Evolutionary conservation across 345 rosid species (phyloP).

Genomic region (Populus davidiana): DNA sequence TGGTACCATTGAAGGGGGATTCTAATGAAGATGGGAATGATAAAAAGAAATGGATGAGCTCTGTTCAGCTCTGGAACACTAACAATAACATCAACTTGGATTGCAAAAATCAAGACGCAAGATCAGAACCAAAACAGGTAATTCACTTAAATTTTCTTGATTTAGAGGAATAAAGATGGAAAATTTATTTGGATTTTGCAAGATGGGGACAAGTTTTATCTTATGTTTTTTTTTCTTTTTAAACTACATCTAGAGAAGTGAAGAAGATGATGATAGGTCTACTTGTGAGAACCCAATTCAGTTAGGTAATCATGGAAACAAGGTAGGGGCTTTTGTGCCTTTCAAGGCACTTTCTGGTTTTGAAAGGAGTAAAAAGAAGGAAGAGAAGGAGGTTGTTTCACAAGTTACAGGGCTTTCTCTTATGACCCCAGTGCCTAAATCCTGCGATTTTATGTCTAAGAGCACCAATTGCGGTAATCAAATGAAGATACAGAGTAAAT

Average conservation of each 20-base stretch:
- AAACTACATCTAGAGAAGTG: constrained; percentile 30
- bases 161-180: neutral
- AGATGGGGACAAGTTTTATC: neutral
- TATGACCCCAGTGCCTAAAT: constrained; percentile 36
- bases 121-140: constrained; percentile 45
- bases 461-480: constrained; percentile 10
- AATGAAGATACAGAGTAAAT: constrained; percentile 26
- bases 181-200: constrained; percentile 8
- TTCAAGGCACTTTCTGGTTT: constrained; percentile 27
- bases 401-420: constrained; percentile 38
- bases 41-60: constrained; percentile 63
- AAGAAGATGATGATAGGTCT: constrained; percentile 41
- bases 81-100: constrained; percentile 4
- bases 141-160: neutral
- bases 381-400: constrained; percentile 35
- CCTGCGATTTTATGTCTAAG: constrained; percentile 16
- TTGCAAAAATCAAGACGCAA: constrained; percentile 24
- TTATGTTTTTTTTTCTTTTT: neutral
- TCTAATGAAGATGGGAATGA: constrained; percentile 36
- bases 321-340: constrained; percentile 42
- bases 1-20: constrained; percentile 27
- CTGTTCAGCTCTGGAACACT: constrained; percentile 58
- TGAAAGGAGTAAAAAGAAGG: constrained; percentile 14
- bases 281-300: constrained; percentile 39
- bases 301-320: constrained; percentile 23